Conservation (phyloP, 148 eudicot species). For the Bassia scoparia region DNA sequence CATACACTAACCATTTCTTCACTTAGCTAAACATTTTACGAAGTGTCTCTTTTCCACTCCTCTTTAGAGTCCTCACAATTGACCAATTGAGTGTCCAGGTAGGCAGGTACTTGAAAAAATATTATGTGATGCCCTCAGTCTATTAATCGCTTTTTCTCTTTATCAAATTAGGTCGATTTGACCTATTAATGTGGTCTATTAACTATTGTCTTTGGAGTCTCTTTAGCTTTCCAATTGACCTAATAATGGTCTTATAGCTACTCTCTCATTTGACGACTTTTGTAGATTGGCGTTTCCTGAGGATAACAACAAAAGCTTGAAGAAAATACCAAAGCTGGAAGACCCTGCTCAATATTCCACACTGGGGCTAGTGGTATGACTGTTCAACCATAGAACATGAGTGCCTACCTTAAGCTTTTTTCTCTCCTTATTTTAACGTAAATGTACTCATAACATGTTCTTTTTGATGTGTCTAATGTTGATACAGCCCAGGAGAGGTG, state of each 20-base stretch:
- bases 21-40: too few species aligned
- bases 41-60: neutral
- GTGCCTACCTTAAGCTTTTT: neutral
- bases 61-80: neutral
- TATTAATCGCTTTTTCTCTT: neutral
- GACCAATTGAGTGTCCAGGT: neutral
- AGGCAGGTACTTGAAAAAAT: neutral
- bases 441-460: slow-evolving; percentile 9
- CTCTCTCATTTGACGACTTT: slow-evolving; percentile 5
- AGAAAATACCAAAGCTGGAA: slow-evolving; percentile 79
- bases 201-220: too few species aligned
- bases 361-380: slow-evolving; percentile 70
- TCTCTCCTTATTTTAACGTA: neutral
- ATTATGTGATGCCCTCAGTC: neutral
- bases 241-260: neutral
- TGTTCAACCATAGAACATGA: neutral
- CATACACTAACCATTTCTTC: too few species aligned
- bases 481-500: slow-evolving; percentile 91
- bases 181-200: too few species aligned
- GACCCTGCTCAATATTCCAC: slow-evolving; percentile 65
- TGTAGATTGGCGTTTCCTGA: slow-evolving; percentile 87
- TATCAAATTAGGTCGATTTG: neutral
- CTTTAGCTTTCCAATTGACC: neutral
- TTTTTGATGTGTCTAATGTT: slow-evolving; percentile 4
- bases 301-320: slow-evolving; percentile 73